Evolutionary conservation across 2,329 filamentous ascomycete genomes (phyloP).

Genomic region (Harringtonia lauricola): DNA sequence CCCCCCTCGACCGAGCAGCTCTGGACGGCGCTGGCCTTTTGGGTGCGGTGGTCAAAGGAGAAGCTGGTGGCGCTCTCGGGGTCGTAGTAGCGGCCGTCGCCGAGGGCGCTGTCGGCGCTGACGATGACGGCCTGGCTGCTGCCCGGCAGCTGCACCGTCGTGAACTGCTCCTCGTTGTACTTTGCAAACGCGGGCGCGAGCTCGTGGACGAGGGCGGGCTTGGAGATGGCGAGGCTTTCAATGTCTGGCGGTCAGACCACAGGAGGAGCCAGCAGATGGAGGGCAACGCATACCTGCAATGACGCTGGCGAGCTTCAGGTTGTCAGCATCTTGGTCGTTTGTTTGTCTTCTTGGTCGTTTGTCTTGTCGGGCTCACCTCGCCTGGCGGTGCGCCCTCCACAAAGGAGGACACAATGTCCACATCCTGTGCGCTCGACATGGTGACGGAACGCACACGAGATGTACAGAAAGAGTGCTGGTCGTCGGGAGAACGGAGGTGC

Average conservation of each 20-base stretch:
- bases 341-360: background rate
- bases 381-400: slow-evolving; percentile 90
- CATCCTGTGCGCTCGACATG: slow-evolving; percentile 23
- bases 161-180: slow-evolving; percentile 94
- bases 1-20: slow-evolving; percentile 67
- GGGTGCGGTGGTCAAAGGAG: slow-evolving; percentile 68
- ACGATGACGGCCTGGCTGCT: slow-evolving; percentile 74
- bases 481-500: background rate
- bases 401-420: slow-evolving; percentile 67
- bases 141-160: slow-evolving; percentile 80
- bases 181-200: slow-evolving; percentile 78
- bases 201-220: slow-evolving; percentile 55
- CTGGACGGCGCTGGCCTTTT: slow-evolving; percentile 77
- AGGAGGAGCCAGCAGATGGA: background rate
- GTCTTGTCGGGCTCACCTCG: slow-evolving; percentile 55
- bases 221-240: slow-evolving; percentile 68
- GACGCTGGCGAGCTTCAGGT: slow-evolving; percentile 8
- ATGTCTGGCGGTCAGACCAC: slow-evolving; percentile 52
- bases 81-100: slow-evolving; percentile 79
- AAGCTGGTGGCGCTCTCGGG: slow-evolving; percentile 82
- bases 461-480: background rate
- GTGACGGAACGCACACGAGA: slow-evolving; percentile 2
- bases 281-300: slow-evolving; percentile 51
- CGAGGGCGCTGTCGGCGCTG: slow-evolving; percentile 76
- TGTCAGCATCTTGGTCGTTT: background rate